Conservation (phyloP, 2,329 filamentous ascomycete species). For the Penicillium digitatum region DNA sequence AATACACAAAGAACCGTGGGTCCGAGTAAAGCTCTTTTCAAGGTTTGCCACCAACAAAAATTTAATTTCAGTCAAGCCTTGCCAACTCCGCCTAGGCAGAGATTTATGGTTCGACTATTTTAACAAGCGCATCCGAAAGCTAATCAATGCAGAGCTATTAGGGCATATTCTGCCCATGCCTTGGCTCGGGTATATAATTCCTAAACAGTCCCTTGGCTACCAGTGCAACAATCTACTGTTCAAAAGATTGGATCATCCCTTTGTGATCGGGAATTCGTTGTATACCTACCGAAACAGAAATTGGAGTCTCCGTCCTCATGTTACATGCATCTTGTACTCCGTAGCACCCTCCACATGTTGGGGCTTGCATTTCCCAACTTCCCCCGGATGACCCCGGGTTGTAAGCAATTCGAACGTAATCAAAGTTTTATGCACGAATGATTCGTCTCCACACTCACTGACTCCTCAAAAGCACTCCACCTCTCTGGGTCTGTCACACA, state of each 20-base stretch:
- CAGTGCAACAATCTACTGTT: not conserved
- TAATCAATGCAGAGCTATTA: not conserved
- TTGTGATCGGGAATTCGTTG: not conserved
- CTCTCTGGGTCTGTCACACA: slow-evolving; percentile 2
- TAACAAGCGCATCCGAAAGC: not conserved
- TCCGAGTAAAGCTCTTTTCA: slow-evolving; percentile 6
- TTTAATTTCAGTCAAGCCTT: not conserved
- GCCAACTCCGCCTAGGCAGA: not conserved
- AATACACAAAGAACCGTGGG: not conserved
- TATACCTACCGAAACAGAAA: not conserved
- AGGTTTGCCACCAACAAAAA: slow-evolving; percentile 3
- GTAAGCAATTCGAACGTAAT: not conserved
- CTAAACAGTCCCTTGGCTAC: not conserved
- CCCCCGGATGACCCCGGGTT: slow-evolving; percentile 1
- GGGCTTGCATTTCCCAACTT: not conserved
- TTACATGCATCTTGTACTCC: not conserved
- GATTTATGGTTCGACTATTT: not conserved
- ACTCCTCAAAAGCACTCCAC: slow-evolving; percentile 14
- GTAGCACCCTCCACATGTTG: not conserved
- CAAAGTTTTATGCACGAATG: slow-evolving; percentile 3
- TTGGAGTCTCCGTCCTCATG: not conserved
- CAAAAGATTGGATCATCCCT: not conserved
- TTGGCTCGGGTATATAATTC: too few relatives aligned
- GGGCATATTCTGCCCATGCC: not conserved
- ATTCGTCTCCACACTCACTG: slow-evolving; percentile 7